Conservation (phyloP, 306 rosid genomes). For the Cicer cuneatum region DNA sequence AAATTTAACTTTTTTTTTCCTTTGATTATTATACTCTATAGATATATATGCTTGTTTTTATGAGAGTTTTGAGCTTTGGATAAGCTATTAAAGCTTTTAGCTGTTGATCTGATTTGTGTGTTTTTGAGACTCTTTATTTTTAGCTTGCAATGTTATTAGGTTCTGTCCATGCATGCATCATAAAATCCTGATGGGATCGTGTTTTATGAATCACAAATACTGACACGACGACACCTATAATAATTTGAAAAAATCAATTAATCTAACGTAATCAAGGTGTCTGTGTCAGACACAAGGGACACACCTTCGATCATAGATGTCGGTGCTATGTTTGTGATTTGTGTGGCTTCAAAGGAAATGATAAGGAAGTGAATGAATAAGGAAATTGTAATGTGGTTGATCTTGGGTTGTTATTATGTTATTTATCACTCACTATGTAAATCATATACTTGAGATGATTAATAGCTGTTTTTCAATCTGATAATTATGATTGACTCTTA, state of each 20-base stretch:
- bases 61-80: conserved; percentile 13
- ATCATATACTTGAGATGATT: background rate
- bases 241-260: too few relatives aligned
- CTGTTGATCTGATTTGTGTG: conserved; percentile 11
- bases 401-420: background rate
- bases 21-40: too few relatives aligned
- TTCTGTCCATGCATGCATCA: conserved; percentile 2
- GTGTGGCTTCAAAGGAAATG: background rate
- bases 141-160: background rate
- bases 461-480: conserved; percentile 1
- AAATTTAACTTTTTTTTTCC: background rate
- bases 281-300: background rate
- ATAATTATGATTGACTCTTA: background rate
- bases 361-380: background rate
- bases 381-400: conserved; percentile 34
- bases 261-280: background rate
- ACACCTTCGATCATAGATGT: too few relatives aligned
- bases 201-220: too few relatives aligned
- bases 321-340: background rate
- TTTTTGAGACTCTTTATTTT: background rate
- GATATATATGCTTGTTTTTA: background rate
- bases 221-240: too few relatives aligned
- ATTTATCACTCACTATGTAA: background rate
- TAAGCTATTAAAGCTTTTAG: background rate
- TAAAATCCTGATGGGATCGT: background rate